These are phyloP conservation scores for Scheffersomyces lignosus DNA, from an alignment of 805 yeast genomes.

Conservation along the genomic window DNA sequence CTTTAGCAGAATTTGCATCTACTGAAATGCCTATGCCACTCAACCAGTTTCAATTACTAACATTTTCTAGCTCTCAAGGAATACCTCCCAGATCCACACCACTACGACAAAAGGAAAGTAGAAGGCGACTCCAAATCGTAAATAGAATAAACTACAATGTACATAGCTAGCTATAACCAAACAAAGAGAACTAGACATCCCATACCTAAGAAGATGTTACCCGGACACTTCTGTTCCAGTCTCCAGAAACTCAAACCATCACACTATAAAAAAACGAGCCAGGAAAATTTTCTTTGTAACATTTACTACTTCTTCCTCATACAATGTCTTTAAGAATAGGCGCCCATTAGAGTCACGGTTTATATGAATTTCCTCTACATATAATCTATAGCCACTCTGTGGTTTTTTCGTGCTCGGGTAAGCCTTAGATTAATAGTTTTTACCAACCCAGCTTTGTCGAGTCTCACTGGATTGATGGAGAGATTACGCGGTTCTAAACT, in stretches of 20 bases:
- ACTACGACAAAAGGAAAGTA: constrained; percentile 48
- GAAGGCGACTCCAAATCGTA: neutral
- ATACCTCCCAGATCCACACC: constrained; percentile 59
- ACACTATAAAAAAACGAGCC: constrained; percentile 6
- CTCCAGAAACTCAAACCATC: too few species aligned
- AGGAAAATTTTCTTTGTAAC: constrained; percentile 2
- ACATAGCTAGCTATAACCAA: too few species aligned
- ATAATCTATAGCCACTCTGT: constrained; percentile 44
- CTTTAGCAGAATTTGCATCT: too few species aligned
- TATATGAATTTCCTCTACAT: constrained; percentile 49
- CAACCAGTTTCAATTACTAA: neutral
- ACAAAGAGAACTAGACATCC: too few species aligned
- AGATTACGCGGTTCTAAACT: constrained; percentile 76
- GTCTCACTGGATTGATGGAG: constrained; percentile 42
- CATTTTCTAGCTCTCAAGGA: constrained; percentile 39
- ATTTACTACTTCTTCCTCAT: constrained; percentile 27
- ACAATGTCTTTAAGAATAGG: constrained; percentile 55
- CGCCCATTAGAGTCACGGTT: constrained; percentile 83
- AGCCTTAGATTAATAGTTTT: constrained; percentile 72
- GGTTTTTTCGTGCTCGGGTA: constrained; percentile 87
- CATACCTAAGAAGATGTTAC: too few species aligned
- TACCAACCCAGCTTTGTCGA: constrained; percentile 59
- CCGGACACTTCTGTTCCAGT: too few species aligned
- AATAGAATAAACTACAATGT: neutral
- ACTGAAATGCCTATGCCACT: too few species aligned